Base-by-base conservation (phyloP, 495 filamentous ascomycete species). In the Staphylotrichum longicolle region DNA sequence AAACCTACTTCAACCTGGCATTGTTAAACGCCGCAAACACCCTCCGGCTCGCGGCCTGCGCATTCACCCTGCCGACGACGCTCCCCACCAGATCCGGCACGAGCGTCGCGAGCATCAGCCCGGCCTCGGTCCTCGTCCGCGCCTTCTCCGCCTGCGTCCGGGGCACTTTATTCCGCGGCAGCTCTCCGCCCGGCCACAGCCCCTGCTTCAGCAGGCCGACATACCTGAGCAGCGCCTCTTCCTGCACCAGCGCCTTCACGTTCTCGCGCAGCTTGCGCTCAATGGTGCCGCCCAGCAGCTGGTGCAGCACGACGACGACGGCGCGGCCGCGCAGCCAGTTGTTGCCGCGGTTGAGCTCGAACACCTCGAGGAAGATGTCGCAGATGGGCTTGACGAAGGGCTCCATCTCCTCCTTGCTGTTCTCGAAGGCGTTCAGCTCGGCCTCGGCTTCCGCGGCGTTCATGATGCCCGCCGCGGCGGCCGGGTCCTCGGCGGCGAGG, bases 301-400 rank as follows among this genome's bases (percentile, higher is more conserved):
- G 67, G 82, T 98, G 73, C 81, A 96, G 62, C 77, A 96, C 93
- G 68, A 95, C 91, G 34, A 99, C 93, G 2, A 98, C 95, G 12
- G 95, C 94, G 15, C 95, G 86, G 8, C 94, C 95, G 15, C 95
- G 89, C 6, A 99, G 84, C 88, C 88, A 91, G 71, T 95, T 98
- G 73, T 93, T 96, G 15, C 91, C 93, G 35, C 87, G 85, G 69
- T 96, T 96, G 33, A 98, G 83, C 70, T 96, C 92, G 72, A 99
- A 99, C 10, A 91, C 82, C 76, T 98, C 95, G 44, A 98, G 85
- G 73, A 99, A 99, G 56, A 98, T 84, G 72, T 99, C 94, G 73
- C 92, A 97, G 63, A 99, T 96, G 7, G 95, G 95, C 69, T 96
- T 98, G 64, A 99, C 92, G 72, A 99, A 97, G 7, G 95, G 95